A percentile compares a stretch with the other conserved stretches of the same genome.
Conservation (phyloP, 169 alveolate genomes). For the Babesia ovata region DNA sequence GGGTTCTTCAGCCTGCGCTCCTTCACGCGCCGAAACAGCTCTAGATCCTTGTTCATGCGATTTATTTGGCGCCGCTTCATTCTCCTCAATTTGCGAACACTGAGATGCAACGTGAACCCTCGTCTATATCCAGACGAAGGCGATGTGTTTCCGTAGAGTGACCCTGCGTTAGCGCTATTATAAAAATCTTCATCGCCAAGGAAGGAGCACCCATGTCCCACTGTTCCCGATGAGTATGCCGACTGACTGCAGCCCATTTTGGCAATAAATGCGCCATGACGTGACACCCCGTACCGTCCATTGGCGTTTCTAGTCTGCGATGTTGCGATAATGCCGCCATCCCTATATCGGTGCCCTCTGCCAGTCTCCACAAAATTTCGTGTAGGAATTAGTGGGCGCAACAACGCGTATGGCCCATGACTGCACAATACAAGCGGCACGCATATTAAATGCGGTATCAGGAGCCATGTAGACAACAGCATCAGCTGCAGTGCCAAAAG, state of each 20-base stretch:
- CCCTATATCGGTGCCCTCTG: too few species aligned
- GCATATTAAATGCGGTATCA: too few species aligned
- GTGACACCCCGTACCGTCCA: too few species aligned
- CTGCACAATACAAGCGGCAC: too few species aligned
- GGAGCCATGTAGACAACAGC: too few species aligned
- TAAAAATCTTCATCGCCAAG: not conserved
- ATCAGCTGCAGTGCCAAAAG: too few species aligned
- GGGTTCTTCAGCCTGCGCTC: slow-evolving; percentile 53
- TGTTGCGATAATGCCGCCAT: too few species aligned
- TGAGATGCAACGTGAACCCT: not conserved
- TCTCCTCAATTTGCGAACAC: slow-evolving; percentile 24
- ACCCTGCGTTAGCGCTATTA: not conserved
- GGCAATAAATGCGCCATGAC: not conserved
- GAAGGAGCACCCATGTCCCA: not conserved
- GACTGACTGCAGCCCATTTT: not conserved
- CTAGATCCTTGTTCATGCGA: slow-evolving; percentile 54
- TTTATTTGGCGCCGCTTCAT: slow-evolving; percentile 48
- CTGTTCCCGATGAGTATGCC: too few species aligned
- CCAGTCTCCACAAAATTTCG: too few species aligned
- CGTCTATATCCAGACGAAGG: not conserved
- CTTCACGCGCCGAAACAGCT: slow-evolving; percentile 44
- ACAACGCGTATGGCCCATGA: too few species aligned
- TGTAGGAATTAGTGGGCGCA: too few species aligned
- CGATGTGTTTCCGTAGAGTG: not conserved
- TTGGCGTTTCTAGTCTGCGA: too few species aligned